These are phyloP conservation scores for Knufia petricola DNA, from an alignment of 2,329 filamentous ascomycete genomes.

Conservation along the genomic window DNA sequence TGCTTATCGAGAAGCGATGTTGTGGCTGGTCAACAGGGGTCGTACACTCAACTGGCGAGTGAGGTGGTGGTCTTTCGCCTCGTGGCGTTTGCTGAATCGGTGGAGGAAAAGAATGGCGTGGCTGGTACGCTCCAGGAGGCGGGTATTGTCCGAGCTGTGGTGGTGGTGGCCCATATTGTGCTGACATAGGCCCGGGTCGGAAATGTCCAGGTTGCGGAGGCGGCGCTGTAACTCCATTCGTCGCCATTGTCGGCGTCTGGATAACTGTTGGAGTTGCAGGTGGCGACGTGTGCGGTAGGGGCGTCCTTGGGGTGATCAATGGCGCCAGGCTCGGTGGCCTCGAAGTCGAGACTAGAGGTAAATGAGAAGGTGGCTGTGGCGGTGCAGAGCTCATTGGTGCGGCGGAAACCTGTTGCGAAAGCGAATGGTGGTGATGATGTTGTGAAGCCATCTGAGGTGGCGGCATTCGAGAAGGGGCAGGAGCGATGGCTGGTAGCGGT, in stretches of 20 bases:
- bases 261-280: background rate
- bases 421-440: slow-evolving; percentile 8
- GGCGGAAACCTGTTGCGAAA: background rate
- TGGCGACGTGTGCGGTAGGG: background rate
- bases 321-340: background rate
- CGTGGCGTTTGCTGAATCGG: background rate
- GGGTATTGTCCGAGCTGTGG: background rate
- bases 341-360: background rate
- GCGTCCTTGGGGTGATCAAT: background rate
- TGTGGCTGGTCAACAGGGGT: background rate
- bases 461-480: slow-evolving; percentile 6
- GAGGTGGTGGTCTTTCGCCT: background rate
- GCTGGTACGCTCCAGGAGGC: background rate
- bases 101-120: background rate
- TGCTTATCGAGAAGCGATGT: background rate
- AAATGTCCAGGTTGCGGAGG: background rate
- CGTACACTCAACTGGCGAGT: background rate
- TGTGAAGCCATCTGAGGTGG: slow-evolving; percentile 2
- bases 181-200: background rate
- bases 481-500: slow-evolving; percentile 1
- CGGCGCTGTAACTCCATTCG: background rate
- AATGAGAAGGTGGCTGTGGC: background rate
- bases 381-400: background rate
- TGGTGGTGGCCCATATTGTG: background rate
- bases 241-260: background rate